These are phyloP conservation scores for Termitomyces sp. DNA, from an alignment of 768 basidiomycete species.

Conservation along the genomic window DNA sequence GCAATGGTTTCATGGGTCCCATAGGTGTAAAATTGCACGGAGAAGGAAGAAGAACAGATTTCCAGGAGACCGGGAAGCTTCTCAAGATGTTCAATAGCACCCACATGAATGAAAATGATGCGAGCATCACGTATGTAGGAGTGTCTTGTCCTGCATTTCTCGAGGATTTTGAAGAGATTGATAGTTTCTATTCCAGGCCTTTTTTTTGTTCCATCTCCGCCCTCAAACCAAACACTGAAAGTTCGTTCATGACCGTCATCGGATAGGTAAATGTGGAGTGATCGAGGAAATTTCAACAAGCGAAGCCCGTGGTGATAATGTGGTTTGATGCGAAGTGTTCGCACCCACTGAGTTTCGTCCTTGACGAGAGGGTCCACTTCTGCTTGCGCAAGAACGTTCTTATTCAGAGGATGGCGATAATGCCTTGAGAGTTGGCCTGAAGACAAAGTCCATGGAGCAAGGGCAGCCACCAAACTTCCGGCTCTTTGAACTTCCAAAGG, in stretches of 20 bases:
- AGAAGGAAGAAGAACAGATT: constrained; percentile 36
- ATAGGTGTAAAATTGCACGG: constrained; percentile 61
- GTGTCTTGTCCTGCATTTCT: constrained; percentile 35
- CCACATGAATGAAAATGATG: constrained; percentile 63
- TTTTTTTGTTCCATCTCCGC: constrained; percentile 23
- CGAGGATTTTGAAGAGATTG: constrained; percentile 38
- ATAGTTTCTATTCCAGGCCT: constrained; percentile 36
- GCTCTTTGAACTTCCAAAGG: constrained; percentile 27
- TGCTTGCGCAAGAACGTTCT: constrained; percentile 12
- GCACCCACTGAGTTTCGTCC: constrained; percentile 17
- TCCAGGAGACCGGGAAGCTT: constrained; percentile 44
- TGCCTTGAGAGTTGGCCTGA: constrained; percentile 24
- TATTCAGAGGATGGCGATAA: constrained; percentile 17
- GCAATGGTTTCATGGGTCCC: constrained; percentile 54
- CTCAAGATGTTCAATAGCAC: constrained; percentile 44
- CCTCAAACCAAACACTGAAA: constrained; percentile 45
- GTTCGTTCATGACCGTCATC: constrained; percentile 22
- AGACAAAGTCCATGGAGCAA: constrained; percentile 43
- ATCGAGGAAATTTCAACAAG: constrained; percentile 42
- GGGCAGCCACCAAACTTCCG: constrained; percentile 32
- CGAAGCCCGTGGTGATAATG: constrained; percentile 35
- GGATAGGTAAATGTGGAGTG: constrained; percentile 42
- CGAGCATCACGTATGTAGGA: constrained; percentile 32
- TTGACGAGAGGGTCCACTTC: constrained; percentile 15
- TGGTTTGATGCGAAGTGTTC: constrained; percentile 18